Evolutionary conservation across 2,329 filamentous ascomycete genomes (phyloP), one percentile per base, ranked within the genome.

Genomic region (Tolypocladium sp.): DNA sequence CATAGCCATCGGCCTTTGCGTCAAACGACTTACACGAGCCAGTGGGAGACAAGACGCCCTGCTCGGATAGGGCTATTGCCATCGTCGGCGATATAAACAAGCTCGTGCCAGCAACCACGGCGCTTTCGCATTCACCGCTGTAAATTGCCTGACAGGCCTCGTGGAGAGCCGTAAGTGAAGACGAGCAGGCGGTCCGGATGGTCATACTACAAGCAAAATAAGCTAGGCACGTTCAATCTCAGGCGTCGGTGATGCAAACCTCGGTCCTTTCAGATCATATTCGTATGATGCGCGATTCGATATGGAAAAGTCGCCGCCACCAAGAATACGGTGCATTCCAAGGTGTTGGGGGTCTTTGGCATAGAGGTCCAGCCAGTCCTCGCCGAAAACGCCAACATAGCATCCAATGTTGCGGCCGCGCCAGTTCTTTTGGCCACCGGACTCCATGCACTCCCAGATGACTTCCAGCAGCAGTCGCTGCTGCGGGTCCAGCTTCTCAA

Each of bases 1-100:
- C 78, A 59, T 82, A 84, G 0, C 82, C 82, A 57, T 80, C 71
- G 0, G 78, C 81, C 9, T 69, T 65, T 2, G 71, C 68, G 49
- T 79, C 78, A 60, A 78, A 80, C 1, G 69, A 69, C 55, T 70
- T 66, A 52, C 67, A 66, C 35, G 69, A 60, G 35, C 70, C 73
- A 1, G 68, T 65, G 1, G 68, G 64, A 3, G 71, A 73, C 5
- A 79, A 63, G 0, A 77, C 67, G 1, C 72, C 71, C 40, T 74
- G 67, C 41, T 73, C 67, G 2, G 67, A 65, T 65, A 76, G 68
- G 22, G 63, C 62, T 0, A 64, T 61, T 0, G 62, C 59, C 55
- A 65, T 62, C 1, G 66, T 62, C 0, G 71, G 72, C 0, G 57
- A 60, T 3, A 73, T 51, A 25, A 75, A 66, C 1, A 75, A 49